Percentiles rank a stretch among this genome's conserved stretches.
These are phyloP conservation scores for Dryadomyces quercus-mongolicae DNA, from an alignment of 2,329 filamentous ascomycete genomes.

Conservation along the genomic window DNA sequence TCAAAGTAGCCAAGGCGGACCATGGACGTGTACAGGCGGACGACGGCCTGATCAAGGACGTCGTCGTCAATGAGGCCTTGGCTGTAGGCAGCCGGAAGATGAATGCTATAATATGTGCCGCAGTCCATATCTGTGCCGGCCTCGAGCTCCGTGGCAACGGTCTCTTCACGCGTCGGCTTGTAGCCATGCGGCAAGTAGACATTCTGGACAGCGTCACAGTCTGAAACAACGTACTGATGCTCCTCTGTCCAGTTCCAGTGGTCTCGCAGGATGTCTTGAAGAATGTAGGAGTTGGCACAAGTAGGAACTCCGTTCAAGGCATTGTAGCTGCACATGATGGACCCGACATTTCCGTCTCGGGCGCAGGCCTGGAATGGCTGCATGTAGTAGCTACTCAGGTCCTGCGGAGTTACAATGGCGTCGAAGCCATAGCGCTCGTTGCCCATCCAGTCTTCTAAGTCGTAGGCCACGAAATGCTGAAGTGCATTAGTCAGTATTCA, in stretches of 20 bases:
- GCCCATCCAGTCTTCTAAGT: conserved; percentile 29
- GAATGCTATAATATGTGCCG: conserved; percentile 5
- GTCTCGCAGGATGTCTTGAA: conserved; percentile 50
- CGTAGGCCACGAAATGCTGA: conserved; percentile 47
- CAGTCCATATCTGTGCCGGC: conserved; percentile 24
- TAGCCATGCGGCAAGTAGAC: conserved; percentile 14
- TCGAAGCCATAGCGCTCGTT: conserved; percentile 37
- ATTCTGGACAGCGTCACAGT: conserved; percentile 26
- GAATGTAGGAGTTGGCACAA: conserved; percentile 50
- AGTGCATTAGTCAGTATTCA: too few relatives aligned
- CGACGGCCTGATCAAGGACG: not conserved
- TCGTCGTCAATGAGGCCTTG: not conserved
- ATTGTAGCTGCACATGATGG: conserved; percentile 53
- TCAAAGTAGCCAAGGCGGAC: conserved; percentile 27
- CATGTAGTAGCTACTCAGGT: conserved; percentile 56
- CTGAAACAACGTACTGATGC: conserved; percentile 31
- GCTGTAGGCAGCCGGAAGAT: not conserved
- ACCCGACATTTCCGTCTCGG: conserved; percentile 41
- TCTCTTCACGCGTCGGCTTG: conserved; percentile 10
- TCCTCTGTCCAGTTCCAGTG: conserved; percentile 52
- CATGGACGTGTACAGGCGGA: conserved; percentile 3
- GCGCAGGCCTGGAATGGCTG: conserved; percentile 53
- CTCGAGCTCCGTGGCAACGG: conserved; percentile 19
- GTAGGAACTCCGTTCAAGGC: conserved; percentile 49
- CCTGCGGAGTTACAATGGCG: conserved; percentile 33